Evolutionary conservation across 2,329 filamentous ascomycete species (phyloP), one percentile per base, ranked within the genome.

Genomic region (Ophiostoma pallidulum): DNA sequence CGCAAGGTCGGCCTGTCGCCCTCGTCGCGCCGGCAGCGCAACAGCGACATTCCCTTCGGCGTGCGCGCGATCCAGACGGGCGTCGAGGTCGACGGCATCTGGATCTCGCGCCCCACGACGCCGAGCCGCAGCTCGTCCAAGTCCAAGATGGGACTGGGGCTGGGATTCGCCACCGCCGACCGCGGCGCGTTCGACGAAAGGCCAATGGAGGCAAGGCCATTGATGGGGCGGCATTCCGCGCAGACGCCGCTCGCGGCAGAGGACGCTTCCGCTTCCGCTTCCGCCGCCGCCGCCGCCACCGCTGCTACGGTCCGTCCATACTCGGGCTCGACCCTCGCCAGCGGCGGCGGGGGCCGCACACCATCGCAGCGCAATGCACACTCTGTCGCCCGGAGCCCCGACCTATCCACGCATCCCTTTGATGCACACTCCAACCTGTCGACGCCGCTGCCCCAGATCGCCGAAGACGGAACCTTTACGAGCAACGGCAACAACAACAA

Each of bases 1-100:
- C 74, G 64, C 52, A 75, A 65, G 62, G 79, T 69, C 52, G 78
- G 71, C 58, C 70, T 78, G 41, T 61, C 64, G 57, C 51, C 60
- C 7, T 60, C 26, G 20, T 14, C 28, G 20, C 47, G 58, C 24
- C 66, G 64, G 53, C 63, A 64, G 41, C 58, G 61, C 24, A 50
- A 57, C 16, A 70, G 77, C 43, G 82, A 86, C 9, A 78, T 94
- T 31, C 89, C 88, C 0, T 96, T 96, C 58, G 90, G 91, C 18
- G 78, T 92, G 45, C 80, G 85, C 56, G 90, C 90, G 7, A 78
- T 96, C 40, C 83, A 95, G 62, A 84, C 78, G 56, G 89, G 89
- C 6, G 72, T 94, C 37, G 78, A 91, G 60, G 78, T 94, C 8
- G 86, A 94, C 54, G 90, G 88, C 4, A 89, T 96, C 43, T 88